Evolutionary conservation across 2,329 filamentous ascomycete species (phyloP), one percentile per base, ranked within the genome.

Genomic region (Emmonsia crescens): DNA sequence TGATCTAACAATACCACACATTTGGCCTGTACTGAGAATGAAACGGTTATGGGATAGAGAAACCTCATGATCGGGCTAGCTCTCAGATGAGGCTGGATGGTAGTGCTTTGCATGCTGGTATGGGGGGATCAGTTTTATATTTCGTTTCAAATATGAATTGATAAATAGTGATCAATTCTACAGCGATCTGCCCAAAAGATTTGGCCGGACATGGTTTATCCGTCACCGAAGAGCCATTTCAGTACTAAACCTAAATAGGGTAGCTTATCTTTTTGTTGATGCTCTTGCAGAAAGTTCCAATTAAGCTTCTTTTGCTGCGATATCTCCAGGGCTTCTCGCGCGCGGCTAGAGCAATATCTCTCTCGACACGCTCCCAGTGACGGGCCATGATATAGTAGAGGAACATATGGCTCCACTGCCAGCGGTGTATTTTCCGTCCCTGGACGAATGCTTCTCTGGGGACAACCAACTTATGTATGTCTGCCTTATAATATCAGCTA

Each of bases 381-480:
- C 40, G 57, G 60, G 63, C 62, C 51, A 77, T 77, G 75, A 74
- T 75, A 73, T 76, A 74, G 63, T 67, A 71, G 72, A 67, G 66
- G 64, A 64, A 68, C 70, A 71, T 73, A 91, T 91, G 88, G 87
- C 85, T 79, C 82, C 86, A 76, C 78, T 84, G 72, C 82, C 84
- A 71, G 86, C 88, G 77, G 80, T 83, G 74, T 94, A 92, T 78
- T 89, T 95, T 71, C 90, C 92, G 72, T 85, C 91, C 72, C 82
- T 96, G 76, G 88, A 91, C 76, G 86, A 89, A 73, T 95, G 90
- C 78, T 82, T 97, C 71, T 87, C 84, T 69, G 89, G 90, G 77
- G 86, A 93, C 74, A 83, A 84, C 70, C 83, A 88, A 72, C 81
- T 96, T 70, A 82, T 96, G 89, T 96, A 82, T 51, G 74, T 60